These are phyloP conservation scores for Alternaria gaisen DNA, from an alignment of 2,329 filamentous ascomycete species.

Conservation along the genomic window DNA sequence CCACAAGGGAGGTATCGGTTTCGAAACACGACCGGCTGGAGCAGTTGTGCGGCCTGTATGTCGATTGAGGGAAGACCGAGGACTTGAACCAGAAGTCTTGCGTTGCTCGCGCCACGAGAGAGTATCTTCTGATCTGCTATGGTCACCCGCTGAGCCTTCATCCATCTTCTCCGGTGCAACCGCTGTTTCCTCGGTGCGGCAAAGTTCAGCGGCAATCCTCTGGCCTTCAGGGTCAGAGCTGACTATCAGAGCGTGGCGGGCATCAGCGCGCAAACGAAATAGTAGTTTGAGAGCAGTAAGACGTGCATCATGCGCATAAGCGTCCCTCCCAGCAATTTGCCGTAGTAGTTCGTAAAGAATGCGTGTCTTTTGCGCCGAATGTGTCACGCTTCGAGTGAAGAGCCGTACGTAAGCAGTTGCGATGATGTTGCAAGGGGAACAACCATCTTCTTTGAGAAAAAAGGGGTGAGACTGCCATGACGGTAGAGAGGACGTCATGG, in stretches of 20 bases:
- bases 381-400: constrained; percentile 77
- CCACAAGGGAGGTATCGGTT: constrained; percentile 60
- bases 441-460: constrained; percentile 23
- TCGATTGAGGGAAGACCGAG: constrained; percentile 45
- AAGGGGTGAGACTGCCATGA: constrained; percentile 31
- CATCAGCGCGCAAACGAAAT: constrained; percentile 84
- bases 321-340: constrained; percentile 42
- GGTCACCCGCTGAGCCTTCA: constrained; percentile 41
- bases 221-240: constrained; percentile 75
- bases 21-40: constrained; percentile 39
- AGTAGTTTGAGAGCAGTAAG: constrained; percentile 58
- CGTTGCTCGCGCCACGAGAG: constrained; percentile 44
- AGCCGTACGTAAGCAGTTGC: constrained; percentile 76
- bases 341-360: constrained; percentile 52
- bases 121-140: constrained; percentile 37
- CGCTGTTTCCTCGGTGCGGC: constrained; percentile 66
- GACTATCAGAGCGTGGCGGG: constrained; percentile 78
- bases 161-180: constrained; percentile 56
- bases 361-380: constrained; percentile 70
- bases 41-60: constrained; percentile 37
- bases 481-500: constrained; percentile 26
- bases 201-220: constrained; percentile 75
- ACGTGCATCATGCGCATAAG: constrained; percentile 49
- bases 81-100: constrained; percentile 41
- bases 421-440: constrained; percentile 74